Evolutionary conservation across 169 alveolate species (phyloP).

Genomic region (Cryptosporidium ubiquitum): DNA sequence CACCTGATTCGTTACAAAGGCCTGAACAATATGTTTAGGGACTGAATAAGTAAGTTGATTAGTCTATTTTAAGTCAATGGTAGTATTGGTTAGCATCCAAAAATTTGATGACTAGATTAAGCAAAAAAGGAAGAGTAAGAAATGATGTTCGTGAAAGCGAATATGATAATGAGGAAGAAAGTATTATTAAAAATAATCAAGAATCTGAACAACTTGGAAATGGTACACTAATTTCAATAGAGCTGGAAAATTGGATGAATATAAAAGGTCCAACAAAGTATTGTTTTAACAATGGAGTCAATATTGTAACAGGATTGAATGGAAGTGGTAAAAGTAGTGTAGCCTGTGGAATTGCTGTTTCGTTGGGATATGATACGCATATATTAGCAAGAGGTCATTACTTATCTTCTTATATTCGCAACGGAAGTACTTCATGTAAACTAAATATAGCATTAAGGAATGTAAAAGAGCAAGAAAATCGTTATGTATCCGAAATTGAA

Average conservation of each 20-base stretch:
- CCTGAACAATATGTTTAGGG: background rate
- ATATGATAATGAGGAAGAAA: background rate
- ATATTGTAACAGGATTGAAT: constrained; percentile 52
- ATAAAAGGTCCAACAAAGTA: constrained; percentile 60
- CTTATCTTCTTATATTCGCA: constrained; percentile 63
- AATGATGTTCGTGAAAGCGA: background rate
- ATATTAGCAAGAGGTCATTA: constrained; percentile 67
- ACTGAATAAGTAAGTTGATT: background rate
- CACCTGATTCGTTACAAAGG: too few relatives aligned
- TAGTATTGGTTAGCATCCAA: background rate
- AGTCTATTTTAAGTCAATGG: background rate
- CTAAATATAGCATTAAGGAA: background rate
- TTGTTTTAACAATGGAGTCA: constrained; percentile 25
- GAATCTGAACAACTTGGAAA: background rate
- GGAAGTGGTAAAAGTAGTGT: constrained; percentile 74
- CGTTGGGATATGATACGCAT: constrained; percentile 60
- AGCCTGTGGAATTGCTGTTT: constrained; percentile 58
- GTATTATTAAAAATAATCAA: background rate
- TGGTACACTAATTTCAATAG: constrained; percentile 54
- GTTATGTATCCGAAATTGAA: constrained; percentile 11
- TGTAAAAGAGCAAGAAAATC: constrained; percentile 11
- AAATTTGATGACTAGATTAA: background rate
- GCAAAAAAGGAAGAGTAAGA: background rate
- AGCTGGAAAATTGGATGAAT: constrained; percentile 72
- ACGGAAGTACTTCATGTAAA: constrained; percentile 47